Conservation (phyloP, 805 yeast species). For the Yarrowia alimentaria region DNA sequence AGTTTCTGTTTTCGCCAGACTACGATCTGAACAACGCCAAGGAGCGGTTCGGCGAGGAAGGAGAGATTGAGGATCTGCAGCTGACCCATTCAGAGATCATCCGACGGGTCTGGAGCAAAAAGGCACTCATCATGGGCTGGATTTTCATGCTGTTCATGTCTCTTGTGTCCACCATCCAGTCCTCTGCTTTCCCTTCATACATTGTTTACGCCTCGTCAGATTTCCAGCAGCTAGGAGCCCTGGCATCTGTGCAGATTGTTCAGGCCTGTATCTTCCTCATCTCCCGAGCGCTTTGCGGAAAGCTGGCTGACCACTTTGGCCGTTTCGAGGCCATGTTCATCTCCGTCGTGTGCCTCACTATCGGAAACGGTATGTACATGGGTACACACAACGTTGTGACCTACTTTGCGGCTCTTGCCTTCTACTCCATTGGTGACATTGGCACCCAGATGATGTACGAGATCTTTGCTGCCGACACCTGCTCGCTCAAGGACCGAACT, state of each 20-base stretch:
- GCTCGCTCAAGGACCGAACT: constrained; percentile 46
- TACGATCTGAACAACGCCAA: constrained; percentile 1
- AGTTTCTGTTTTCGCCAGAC: constrained; percentile 16
- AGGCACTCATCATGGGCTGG: constrained; percentile 10
- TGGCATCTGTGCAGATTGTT: constrained; percentile 19
- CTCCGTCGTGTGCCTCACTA: constrained; percentile 18
- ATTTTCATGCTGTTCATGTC: constrained; percentile 16
- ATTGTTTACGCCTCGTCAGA: constrained; percentile 20
- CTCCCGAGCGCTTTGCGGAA: constrained; percentile 5
- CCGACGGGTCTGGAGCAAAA: constrained; percentile 8
- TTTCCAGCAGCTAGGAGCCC: constrained; percentile 3
- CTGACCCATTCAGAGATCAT: constrained; percentile 9
- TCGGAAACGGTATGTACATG: constrained; percentile 14
- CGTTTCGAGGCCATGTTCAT: constrained; percentile 22
- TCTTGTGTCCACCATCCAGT: constrained; percentile 15
- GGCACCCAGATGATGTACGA: constrained; percentile 43
- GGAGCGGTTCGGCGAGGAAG: not conserved
- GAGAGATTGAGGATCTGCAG: not conserved
- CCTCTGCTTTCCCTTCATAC: constrained; percentile 15
- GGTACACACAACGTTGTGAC: constrained; percentile 37
- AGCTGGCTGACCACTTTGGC: constrained; percentile 16
- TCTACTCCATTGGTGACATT: constrained; percentile 43
- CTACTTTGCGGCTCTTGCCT: constrained; percentile 43
- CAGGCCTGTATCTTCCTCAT: constrained; percentile 10
- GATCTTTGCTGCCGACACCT: constrained; percentile 42